phyloP scores from a whole-genome alignment of 345 rosid genomes.

The Linum trigynum region DNA sequence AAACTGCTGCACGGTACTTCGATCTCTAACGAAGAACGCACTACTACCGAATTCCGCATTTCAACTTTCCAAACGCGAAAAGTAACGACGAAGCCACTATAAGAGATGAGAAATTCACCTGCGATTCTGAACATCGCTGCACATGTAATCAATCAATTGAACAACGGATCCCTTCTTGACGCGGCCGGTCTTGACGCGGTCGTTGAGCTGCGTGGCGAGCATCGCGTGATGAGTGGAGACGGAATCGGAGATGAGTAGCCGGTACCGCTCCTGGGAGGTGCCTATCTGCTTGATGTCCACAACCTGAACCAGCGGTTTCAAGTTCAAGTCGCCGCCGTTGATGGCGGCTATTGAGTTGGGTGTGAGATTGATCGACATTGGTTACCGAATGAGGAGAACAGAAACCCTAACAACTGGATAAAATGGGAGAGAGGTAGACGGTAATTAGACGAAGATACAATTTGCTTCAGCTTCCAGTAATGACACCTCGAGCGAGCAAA shows the following conservation, averaged over 20 bases:
- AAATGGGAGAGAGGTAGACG: too few relatives aligned
- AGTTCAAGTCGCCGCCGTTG: constrained; percentile 59
- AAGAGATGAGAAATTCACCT: constrained; percentile 25
- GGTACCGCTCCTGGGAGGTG: constrained; percentile 59
- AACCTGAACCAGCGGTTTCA: constrained; percentile 75
- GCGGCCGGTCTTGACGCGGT: constrained; percentile 44
- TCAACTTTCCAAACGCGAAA: neutral
- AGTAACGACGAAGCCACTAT: neutral
- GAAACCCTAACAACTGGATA: constrained; percentile 3
- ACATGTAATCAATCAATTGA: constrained; percentile 77
- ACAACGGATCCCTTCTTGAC: constrained; percentile 71
- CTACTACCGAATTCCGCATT: neutral
- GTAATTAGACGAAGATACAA: too few relatives aligned
- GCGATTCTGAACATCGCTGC: constrained; percentile 63
- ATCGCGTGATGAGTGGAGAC: constrained; percentile 60
- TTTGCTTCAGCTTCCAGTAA: too few relatives aligned
- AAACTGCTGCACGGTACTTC: neutral
- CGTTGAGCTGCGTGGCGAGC: constrained; percentile 78
- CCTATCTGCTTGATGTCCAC: constrained; percentile 56
- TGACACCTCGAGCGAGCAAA: too few relatives aligned
- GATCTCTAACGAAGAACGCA: neutral
- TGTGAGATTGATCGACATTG: constrained; percentile 70
- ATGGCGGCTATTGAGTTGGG: constrained; percentile 58
- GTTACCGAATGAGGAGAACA: neutral
- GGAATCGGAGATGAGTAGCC: constrained; percentile 62